phyloP scores from a whole-genome alignment of 768 basidiomycete genomes.

The Boletus barrowsii region DNA sequence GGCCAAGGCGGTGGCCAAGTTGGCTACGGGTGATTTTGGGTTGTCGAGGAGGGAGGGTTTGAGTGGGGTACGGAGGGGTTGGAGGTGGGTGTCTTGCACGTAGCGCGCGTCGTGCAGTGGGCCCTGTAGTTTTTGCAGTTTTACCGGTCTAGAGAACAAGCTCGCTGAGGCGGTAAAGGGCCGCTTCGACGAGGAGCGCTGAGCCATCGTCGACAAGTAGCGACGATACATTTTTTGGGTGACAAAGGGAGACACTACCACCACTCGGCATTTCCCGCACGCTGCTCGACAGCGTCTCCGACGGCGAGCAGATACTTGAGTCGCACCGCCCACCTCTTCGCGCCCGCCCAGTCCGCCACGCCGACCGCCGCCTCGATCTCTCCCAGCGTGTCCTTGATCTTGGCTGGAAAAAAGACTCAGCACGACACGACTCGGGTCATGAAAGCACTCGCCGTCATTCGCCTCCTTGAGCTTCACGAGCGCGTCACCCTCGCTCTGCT shows the following conservation, averaged over 20 bases:
- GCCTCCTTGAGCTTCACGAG: conserved; percentile 49
- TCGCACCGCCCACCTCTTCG: conserved; percentile 59
- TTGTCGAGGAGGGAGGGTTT: conserved; percentile 37
- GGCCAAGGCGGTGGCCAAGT: conserved; percentile 29
- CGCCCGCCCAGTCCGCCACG: conserved; percentile 50
- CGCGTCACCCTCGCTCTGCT: conserved; percentile 47
- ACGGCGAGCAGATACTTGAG: conserved; percentile 74
- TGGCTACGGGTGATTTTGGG: conserved; percentile 52
- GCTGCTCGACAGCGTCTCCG: conserved; percentile 29
- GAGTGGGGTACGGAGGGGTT: conserved; percentile 12
- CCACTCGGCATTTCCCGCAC: conserved; percentile 24
- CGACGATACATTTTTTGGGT: background rate
- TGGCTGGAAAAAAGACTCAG: conserved; percentile 37
- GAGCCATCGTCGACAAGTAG: background rate
- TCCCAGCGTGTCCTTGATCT: conserved; percentile 44
- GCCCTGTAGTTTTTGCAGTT: conserved; percentile 23
- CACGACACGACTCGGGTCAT: background rate
- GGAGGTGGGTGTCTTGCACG: conserved; percentile 27
- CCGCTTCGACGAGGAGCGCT: conserved; percentile 12
- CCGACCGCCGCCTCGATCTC: conserved; percentile 51
- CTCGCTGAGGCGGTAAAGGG: background rate
- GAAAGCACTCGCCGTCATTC: conserved; percentile 51
- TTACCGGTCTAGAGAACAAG: conserved; percentile 8
- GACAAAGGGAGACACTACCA: background rate
- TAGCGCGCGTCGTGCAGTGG: conserved; percentile 37